These are phyloP conservation scores for Phytophthora litchii DNA, from an alignment of 352 stramenopile species.

Conservation along the genomic window DNA sequence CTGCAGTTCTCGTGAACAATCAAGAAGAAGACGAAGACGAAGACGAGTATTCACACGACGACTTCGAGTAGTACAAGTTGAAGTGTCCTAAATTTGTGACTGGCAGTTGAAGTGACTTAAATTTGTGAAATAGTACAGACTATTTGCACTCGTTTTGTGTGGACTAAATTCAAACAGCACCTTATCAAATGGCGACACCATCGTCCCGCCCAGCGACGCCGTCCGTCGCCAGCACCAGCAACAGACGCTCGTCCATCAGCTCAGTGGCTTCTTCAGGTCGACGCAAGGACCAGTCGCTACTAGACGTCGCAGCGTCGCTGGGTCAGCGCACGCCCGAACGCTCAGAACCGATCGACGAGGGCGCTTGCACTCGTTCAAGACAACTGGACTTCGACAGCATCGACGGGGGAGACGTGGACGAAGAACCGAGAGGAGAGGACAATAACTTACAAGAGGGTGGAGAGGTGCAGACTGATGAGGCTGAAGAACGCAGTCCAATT, in stretches of 20 bases:
- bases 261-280: constrained; percentile 29
- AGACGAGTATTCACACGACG: constrained; percentile 51
- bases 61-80: constrained; percentile 40
- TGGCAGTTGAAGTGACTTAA: not conserved
- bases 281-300: constrained; percentile 29
- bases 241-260: constrained; percentile 20
- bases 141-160: constrained; percentile 13
- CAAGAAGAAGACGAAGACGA: constrained; percentile 22
- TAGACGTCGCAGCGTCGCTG: constrained; percentile 21
- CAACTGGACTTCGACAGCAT: constrained; percentile 44
- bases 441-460: not conserved
- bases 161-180: no score
- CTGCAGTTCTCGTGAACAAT: not conserved
- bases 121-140: not conserved
- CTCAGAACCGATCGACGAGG: constrained; percentile 9
- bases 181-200: constrained; percentile 1
- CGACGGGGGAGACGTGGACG: constrained; percentile 20
- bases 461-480: not conserved
- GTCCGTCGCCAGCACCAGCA: constrained; percentile 6
- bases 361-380: constrained; percentile 26
- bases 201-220: not conserved
- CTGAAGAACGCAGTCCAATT: not conserved
- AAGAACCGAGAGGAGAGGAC: not conserved
- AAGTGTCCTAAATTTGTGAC: constrained; percentile 26
- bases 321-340: constrained; percentile 17